These are phyloP conservation scores for Theobroma cacao DNA, from an alignment of 345 rosid genomes.

Conservation along the genomic window DNA sequence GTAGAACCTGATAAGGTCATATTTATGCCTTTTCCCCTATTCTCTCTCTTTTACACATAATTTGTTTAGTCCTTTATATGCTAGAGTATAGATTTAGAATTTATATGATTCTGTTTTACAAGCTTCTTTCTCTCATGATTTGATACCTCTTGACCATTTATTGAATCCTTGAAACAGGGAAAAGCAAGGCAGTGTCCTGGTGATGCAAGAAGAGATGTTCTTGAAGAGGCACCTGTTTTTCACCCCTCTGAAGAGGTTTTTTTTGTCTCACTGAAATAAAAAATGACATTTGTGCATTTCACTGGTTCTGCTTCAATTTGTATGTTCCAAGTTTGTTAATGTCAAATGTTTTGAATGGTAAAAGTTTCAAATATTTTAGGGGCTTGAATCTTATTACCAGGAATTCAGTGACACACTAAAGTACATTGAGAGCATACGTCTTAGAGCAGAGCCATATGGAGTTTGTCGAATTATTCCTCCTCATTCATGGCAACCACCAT, in stretches of 20 bases:
- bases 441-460: constrained; percentile 56
- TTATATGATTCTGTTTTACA: not conserved
- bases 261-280: constrained; percentile 14
- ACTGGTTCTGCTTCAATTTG: constrained; percentile 15
- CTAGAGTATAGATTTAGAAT: not conserved
- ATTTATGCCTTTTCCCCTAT: not conserved
- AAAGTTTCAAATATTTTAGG: constrained; percentile 16
- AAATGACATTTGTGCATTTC: constrained; percentile 11
- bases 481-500: constrained; percentile 66
- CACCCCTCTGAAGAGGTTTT: constrained; percentile 66
- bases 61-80: not conserved
- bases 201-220: constrained; percentile 30
- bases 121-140: constrained; percentile 4
- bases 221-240: constrained; percentile 63
- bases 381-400: constrained; percentile 38
- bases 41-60: not conserved
- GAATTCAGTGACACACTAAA: constrained; percentile 60
- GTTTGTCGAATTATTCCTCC: constrained; percentile 78
- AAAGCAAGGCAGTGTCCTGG: constrained; percentile 30
- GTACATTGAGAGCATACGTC: constrained; percentile 57
- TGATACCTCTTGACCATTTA: constrained; percentile 10
- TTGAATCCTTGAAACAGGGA: constrained; percentile 37
- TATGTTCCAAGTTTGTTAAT: constrained; percentile 17
- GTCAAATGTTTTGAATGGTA: constrained; percentile 7
- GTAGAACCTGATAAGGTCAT: constrained; percentile 24